Evolutionary conservation across 129 eudicot species (phyloP), one percentile per base, ranked within the genome.

Genomic region (Flaveria trinervia): DNA sequence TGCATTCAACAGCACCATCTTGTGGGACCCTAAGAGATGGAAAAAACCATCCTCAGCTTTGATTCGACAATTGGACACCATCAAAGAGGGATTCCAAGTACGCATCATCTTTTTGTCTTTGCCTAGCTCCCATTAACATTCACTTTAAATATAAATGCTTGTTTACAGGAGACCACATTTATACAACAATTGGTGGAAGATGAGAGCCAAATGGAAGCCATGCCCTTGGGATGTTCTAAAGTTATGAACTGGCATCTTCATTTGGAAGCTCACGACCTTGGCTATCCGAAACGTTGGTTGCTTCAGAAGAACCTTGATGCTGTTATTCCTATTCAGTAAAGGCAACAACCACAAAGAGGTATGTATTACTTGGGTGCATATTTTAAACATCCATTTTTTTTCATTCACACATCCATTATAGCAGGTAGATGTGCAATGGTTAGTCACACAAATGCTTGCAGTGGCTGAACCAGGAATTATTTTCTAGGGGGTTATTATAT

Each of bases 1-100:
- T 84, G 98, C 98, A 70, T 94, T 94, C 82, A 94, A 94, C 76
- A 94, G 98, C 84, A 94, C 97, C 76, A 89, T 94, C 75, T 72
- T 94, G 78, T 94, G 98, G 98, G 98, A 91, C 85, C 96, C 96
- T 49, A 91, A 87, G 86, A 87, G 90, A 83, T 94, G 98, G 98
- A 81, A 83, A 50, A 89, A 92, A 17, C 92, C 96, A 77, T 84
- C 81, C 73, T 83, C 78, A 48, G 79, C 64, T 75, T 93, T 89
- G 71, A 83, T 91, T 50, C 85, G 98, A 18, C 98, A 94, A 79
- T 81, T 94, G 66, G 98, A 94, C 90, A 84, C 89, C 30, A 84
- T 91, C 80, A 94, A 91, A 84, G 98, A 94, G 85, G 98, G 98
- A 61, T 94, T 94, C 85, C 98, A 94, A 80, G 98, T 93, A 85